Evolutionary conservation across 2,329 filamentous ascomycete genomes (phyloP).

Genomic region (Pezicula carpinea): DNA sequence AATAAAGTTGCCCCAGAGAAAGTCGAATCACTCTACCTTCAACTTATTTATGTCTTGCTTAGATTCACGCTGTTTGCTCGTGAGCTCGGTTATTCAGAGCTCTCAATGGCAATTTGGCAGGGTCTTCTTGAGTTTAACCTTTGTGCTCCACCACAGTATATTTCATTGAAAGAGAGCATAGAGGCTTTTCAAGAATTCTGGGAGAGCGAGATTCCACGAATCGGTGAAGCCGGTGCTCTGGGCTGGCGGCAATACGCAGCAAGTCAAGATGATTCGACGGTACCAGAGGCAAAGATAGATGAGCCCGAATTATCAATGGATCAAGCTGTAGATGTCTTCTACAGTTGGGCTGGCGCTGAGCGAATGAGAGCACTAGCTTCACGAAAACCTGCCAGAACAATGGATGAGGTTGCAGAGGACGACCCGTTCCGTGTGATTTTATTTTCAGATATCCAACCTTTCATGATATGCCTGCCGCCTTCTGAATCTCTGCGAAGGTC

Average conservation of each 20-base stretch:
- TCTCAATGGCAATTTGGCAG: constrained; percentile 79
- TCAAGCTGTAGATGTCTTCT: constrained; percentile 28
- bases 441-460: constrained; percentile 66
- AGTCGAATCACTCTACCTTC: constrained; percentile 25
- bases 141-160: constrained; percentile 42
- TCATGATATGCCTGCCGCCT: constrained; percentile 50
- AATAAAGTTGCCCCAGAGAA: not conserved
- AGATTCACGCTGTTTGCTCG: constrained; percentile 69
- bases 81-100: constrained; percentile 74
- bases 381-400: constrained; percentile 62
- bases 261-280: constrained; percentile 16
- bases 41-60: constrained; percentile 66
- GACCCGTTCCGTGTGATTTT: constrained; percentile 82
- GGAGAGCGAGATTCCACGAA: constrained; percentile 75
- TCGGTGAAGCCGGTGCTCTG: constrained; percentile 67
- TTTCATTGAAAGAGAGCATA: constrained; percentile 10
- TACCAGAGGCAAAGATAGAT: constrained; percentile 17
- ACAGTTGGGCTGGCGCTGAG: constrained; percentile 50
- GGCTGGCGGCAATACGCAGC: constrained; percentile 62
- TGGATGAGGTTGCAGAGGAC: constrained; percentile 70
- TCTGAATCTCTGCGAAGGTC: constrained; percentile 34
- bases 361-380: constrained; percentile 40
- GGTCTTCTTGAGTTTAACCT: constrained; percentile 69
- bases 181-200: constrained; percentile 68
- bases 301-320: constrained; percentile 10